Base-by-base conservation (phyloP, 345 rosid species). In the Balakata baccata region DNA sequence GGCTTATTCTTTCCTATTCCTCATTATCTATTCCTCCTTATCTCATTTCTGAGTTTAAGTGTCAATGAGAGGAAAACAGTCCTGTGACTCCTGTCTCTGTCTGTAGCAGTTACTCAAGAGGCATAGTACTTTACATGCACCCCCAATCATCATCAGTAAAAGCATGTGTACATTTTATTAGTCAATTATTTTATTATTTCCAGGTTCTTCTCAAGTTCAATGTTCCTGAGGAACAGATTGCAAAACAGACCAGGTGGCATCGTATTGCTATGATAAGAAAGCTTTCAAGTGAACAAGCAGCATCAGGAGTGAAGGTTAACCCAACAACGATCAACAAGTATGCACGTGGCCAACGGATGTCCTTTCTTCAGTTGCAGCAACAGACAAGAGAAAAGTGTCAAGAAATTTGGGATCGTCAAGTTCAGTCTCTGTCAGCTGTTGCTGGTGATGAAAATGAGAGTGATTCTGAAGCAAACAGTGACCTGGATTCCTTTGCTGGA, bases 261-360 rank as follows among this genome's bases (percentile, higher is more conserved):
- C 97, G 98, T 67, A 95, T 95, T 83, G 99, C 99, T 57, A 89
- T 91, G 97, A 95, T 95, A 76, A 93, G 99, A 54, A 89, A 95
- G 83, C 98, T 95, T 83, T 95, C 97, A 71, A 92, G 99, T 83
- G 99, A 92, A 83, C 98, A 95, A 87, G 97, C 99, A 67, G 87
- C 95, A 72, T 87, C 98, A 45, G 98, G 99, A 18, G 89, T 92
- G 74, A 89, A 92, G 84, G 99, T 95, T 66, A 98, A 92, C 79
- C 94, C 97, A 70, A 87, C 97, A 74, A 90, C 99, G 54, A 92
- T 92, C 73, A 84, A 91, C 81, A 92, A 91, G 80, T 95, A 92
- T 89, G 99, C 99, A 58, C 97, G 96, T 71, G 99, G 99, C 63
- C 99, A 95, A 82, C 80, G 98, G 57, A 95, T 95, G 99, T 95